These are phyloP conservation scores for Suhomyces atakaporum DNA, from an alignment of 1,139 yeast species.

Conservation along the genomic window DNA sequence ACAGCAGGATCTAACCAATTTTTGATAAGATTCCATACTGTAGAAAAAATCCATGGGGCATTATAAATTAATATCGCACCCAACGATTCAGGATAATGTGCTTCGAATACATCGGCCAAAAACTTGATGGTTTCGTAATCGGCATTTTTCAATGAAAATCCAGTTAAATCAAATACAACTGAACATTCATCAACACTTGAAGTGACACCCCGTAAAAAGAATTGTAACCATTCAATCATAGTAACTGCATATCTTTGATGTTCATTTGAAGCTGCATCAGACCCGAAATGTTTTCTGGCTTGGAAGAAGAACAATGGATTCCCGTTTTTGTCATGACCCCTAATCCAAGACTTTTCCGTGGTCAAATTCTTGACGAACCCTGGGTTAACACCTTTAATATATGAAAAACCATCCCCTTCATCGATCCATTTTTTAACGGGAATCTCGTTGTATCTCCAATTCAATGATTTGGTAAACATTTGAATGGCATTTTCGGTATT, in stretches of 20 bases:
- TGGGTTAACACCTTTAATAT: slow-evolving; percentile 31
- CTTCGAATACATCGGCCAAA: slow-evolving; percentile 48
- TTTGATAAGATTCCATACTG: slow-evolving; percentile 49
- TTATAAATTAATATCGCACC: slow-evolving; percentile 43
- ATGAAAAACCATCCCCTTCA: slow-evolving; percentile 46
- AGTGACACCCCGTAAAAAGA: slow-evolving; percentile 37
- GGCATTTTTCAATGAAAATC: slow-evolving; percentile 48
- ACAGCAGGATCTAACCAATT: slow-evolving; percentile 52
- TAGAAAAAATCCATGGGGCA: slow-evolving; percentile 53
- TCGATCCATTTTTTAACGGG: slow-evolving; percentile 34
- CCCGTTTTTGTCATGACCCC: slow-evolving; percentile 40
- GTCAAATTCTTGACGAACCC: slow-evolving; percentile 43
- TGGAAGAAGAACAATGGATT: slow-evolving; percentile 44
- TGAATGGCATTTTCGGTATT: slow-evolving; percentile 32
- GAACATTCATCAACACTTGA: slow-evolving; percentile 41
- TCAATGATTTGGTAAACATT: slow-evolving; percentile 40
- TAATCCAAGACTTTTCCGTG: slow-evolving; percentile 40
- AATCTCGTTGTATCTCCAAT: slow-evolving; percentile 39
- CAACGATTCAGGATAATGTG: slow-evolving; percentile 51
- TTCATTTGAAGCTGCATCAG: slow-evolving; percentile 41
- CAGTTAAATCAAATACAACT: slow-evolving; percentile 48
- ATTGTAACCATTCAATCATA: slow-evolving; percentile 44
- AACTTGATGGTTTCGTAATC: slow-evolving; percentile 48
- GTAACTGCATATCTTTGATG: slow-evolving; percentile 42
- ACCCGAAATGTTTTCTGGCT: slow-evolving; percentile 43